These are phyloP conservation scores for Pichia membranifaciens DNA, from an alignment of 805 yeast species.

Conservation along the genomic window DNA sequence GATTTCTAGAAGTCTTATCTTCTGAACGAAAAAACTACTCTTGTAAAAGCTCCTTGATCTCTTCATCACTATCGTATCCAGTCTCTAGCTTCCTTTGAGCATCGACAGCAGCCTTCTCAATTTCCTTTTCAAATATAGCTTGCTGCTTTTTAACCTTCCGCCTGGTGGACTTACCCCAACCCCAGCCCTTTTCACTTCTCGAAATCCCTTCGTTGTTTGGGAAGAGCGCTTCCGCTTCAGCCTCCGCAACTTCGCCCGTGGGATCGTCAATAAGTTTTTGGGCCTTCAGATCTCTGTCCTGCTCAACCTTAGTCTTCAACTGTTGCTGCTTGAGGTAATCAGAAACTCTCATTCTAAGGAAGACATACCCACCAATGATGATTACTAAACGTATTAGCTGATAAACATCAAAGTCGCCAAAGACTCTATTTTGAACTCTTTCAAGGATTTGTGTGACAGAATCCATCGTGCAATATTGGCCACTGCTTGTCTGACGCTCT, in stretches of 20 bases:
- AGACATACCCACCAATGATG: slow-evolving; percentile 57
- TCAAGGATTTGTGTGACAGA: not conserved
- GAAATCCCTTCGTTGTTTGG: slow-evolving; percentile 1
- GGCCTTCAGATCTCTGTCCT: slow-evolving; percentile 41
- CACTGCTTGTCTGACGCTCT: too few relatives aligned
- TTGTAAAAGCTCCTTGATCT: slow-evolving; percentile 62
- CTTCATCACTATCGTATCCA: slow-evolving; percentile 51
- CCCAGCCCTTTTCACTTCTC: slow-evolving; percentile 46
- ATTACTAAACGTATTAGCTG: slow-evolving; percentile 43
- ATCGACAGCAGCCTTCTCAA: slow-evolving; percentile 36
- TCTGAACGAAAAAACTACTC: slow-evolving; percentile 38
- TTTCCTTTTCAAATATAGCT: slow-evolving; percentile 45
- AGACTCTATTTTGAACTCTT: slow-evolving; percentile 10
- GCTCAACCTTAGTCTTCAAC: slow-evolving; percentile 39
- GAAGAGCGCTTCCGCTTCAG: slow-evolving; percentile 24
- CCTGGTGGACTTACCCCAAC: slow-evolving; percentile 79
- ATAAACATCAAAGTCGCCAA: slow-evolving; percentile 40
- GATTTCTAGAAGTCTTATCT: too few relatives aligned
- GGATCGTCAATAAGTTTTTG: slow-evolving; percentile 29
- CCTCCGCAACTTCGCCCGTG: slow-evolving; percentile 25
- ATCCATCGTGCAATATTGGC: not conserved
- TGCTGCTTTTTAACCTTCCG: slow-evolving; percentile 50
- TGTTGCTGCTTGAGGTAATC: slow-evolving; percentile 55
- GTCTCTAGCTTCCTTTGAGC: slow-evolving; percentile 17
- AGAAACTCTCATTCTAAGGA: slow-evolving; percentile 51